These are phyloP conservation scores for Orbilia javanica DNA, from an alignment of 2,329 filamentous ascomycete genomes.

Conservation along the genomic window DNA sequence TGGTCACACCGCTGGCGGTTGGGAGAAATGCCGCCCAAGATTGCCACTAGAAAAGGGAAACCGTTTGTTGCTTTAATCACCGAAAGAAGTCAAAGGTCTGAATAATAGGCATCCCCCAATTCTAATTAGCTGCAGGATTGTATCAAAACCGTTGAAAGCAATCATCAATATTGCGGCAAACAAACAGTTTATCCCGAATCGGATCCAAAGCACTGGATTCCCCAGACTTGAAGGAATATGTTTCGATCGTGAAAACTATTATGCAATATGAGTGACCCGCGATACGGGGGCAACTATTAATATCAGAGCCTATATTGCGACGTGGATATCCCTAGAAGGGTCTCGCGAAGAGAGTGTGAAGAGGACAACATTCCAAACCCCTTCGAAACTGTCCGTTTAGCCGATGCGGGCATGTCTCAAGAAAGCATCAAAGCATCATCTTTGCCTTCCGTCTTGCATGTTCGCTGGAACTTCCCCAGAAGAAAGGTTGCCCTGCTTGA, in stretches of 20 bases:
- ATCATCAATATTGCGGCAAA: slow-evolving; percentile 20
- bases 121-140: slow-evolving; percentile 18
- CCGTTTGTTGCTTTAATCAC: slow-evolving; percentile 36
- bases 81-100: slow-evolving; percentile 13
- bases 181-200: background rate
- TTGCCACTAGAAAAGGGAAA: slow-evolving; percentile 39
- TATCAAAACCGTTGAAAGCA: slow-evolving; percentile 5
- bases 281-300: slow-evolving; percentile 57
- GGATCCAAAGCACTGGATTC: slow-evolving; percentile 19
- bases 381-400: slow-evolving; percentile 56
- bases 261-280: slow-evolving; percentile 13
- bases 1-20: slow-evolving; percentile 45
- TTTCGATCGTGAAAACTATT: background rate
- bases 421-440: slow-evolving; percentile 37
- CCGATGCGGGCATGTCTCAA: slow-evolving; percentile 57
- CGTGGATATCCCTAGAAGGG: slow-evolving; percentile 41
- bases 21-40: slow-evolving; percentile 35
- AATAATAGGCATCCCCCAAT: background rate
- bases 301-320: slow-evolving; percentile 38
- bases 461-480: slow-evolving; percentile 32
- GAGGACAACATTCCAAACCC: slow-evolving; percentile 34
- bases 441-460: slow-evolving; percentile 22
- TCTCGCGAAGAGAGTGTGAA: background rate
- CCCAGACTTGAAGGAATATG: background rate
- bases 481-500: slow-evolving; percentile 17